Base-by-base conservation (phyloP, 2,329 filamentous ascomycete genomes). In the Neopestalotiopsis sp. region DNA sequence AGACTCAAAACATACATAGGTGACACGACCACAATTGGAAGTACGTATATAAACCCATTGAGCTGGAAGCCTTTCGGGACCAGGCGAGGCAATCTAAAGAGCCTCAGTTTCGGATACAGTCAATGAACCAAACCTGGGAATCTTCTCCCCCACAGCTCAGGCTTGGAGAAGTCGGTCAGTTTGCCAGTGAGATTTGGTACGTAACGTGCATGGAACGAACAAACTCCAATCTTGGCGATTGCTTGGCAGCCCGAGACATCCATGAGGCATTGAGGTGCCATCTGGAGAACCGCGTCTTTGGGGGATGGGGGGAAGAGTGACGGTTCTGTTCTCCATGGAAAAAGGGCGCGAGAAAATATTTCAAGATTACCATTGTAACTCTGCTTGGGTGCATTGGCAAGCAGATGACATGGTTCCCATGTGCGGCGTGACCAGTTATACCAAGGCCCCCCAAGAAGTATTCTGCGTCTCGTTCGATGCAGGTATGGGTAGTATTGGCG, bases 191-290 rank as follows among this genome's bases (percentile, higher is more conserved):
- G 20, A 52, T n/a, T 20, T 17, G 17, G 45, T 52, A 59, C 2
- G 24, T 34, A 30, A 59, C 2, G 24, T 34, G 13, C 30, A 59
- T 59, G 20, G 56, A 28, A 59, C 12, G 24, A 32, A 59, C 57
- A 59, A 59, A 30, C 57, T 34, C 57, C 57, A 59, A 59, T 59
- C 30, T 59, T 59, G 57, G 57, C 57, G 24, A 59, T 30, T 30
- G 20, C 57, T 34, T 59, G 30, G 57, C 45, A 24, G 20, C 17
- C 45, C 45, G 45, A 52, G 45, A 52, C 45, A 52, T 52, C 45
- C 45, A 52, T 52, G 45, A 49, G n/a, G n/a, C 14, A 49, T 49
- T 13, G n/a, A 12, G 20, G 45, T 20, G n/a, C 6, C 45, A 52
- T 6, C 45, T 52, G n/a, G 45, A 17, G 17, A 52, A 28, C 3